Conservation (phyloP, 129 eudicot genomes). For the Arctium lappa region DNA sequence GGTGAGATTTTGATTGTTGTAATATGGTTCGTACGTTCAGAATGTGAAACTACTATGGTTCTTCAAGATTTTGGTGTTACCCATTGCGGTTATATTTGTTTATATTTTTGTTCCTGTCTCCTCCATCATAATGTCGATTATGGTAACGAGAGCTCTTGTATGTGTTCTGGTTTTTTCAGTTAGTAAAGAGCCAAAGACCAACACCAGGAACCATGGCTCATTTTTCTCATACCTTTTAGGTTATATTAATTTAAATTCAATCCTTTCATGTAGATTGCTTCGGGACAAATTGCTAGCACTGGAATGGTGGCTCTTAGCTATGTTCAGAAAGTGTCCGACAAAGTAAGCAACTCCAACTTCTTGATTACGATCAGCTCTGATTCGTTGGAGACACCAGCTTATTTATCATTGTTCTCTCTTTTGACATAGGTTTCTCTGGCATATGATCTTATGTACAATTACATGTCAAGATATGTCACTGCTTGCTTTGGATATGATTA, state of each 20-base stretch:
- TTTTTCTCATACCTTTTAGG: neutral
- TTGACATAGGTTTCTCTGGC: slow-evolving; percentile 79
- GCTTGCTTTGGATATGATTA: slow-evolving; percentile 95
- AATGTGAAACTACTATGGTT: neutral
- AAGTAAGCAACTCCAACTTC: slow-evolving; percentile 34
- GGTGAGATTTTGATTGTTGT: neutral
- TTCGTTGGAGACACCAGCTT: neutral
- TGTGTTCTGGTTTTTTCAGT: neutral
- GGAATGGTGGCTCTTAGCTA: slow-evolving; percentile 87
- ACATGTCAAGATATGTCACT: slow-evolving; percentile 79
- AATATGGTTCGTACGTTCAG: neutral
- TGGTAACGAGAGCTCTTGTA: neutral
- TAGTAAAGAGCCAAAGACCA: neutral
- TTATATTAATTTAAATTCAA: neutral
- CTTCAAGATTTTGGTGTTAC: neutral
- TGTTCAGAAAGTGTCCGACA: slow-evolving; percentile 92
- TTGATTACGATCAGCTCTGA: neutral
- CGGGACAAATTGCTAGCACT: slow-evolving; percentile 93
- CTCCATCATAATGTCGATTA: neutral
- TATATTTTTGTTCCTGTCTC: neutral
- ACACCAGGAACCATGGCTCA: neutral
- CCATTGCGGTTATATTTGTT: neutral
- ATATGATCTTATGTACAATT: slow-evolving; percentile 85
- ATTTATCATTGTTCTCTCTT: neutral
- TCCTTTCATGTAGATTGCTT: slow-evolving; percentile 65